These are phyloP conservation scores for Phytophthora parvispora DNA, from an alignment of 352 stramenopile genomes.

Conservation along the genomic window DNA sequence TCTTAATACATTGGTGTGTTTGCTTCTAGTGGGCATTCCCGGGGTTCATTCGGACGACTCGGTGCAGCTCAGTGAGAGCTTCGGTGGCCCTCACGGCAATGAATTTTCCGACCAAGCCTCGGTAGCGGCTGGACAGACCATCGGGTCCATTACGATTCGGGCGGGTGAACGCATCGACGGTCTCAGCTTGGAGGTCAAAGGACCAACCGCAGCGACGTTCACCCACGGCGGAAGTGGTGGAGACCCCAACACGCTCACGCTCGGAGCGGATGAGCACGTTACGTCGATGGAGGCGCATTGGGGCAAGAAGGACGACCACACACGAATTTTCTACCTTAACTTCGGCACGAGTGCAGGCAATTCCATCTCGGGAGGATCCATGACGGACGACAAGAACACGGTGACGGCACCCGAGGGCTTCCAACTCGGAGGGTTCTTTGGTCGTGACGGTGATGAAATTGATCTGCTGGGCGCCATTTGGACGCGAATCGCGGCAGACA, in stretches of 20 bases:
- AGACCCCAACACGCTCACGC: conserved; percentile 7
- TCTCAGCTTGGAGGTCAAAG: conserved; percentile 5
- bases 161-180: conserved; percentile 7
- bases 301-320: conserved; percentile 10
- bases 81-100: conserved; percentile 9
- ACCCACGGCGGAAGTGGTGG: conserved; percentile 4
- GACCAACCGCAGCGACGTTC: conserved; percentile 2
- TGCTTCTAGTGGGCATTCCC: not conserved
- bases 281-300: conserved; percentile 13
- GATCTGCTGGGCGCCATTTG: conserved; percentile 10
- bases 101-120: conserved; percentile 15
- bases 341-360: conserved; percentile 11
- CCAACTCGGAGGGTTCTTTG: conserved; percentile 8
- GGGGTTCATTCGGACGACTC: conserved; percentile 1
- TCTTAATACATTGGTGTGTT: conserved; percentile 1
- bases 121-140: not conserved
- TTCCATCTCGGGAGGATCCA: not conserved
- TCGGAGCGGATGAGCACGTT: conserved; percentile 1
- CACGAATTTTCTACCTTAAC: conserved; percentile 9
- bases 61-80: conserved; percentile 14
- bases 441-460: conserved; percentile 7
- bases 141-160: conserved; percentile 12
- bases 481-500: conserved; percentile 3
- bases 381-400: conserved; percentile 6
- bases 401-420: conserved; percentile 10